Evolutionary conservation across 2,329 filamentous ascomycete species (phyloP), one percentile per base, ranked within the genome.

Genomic region (Aureobasidium sp.): DNA sequence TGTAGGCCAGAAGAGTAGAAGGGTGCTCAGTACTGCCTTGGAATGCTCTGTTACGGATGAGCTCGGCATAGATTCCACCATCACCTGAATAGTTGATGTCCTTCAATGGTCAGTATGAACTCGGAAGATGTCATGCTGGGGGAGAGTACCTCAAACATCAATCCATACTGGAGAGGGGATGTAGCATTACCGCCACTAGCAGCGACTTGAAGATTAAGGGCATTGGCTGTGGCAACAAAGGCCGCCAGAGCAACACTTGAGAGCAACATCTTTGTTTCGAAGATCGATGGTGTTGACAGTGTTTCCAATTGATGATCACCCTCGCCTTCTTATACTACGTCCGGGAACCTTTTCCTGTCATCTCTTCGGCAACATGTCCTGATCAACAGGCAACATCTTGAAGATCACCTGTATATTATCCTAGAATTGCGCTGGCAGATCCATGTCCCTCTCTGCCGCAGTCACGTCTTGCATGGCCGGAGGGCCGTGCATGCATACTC

Each of bases 21-120:
- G 69, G 68, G 67, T 78, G 78, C 26, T 82, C 78, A 36, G 78
- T 24, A 32, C 48, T 66, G 55, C 77, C 78, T 70, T 88, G 86
- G 67, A 89, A 87, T n/a, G 85, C 87, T 59, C 85, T 81, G 72
- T 89, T 89, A 53, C 79, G 80, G 63, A 89, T 81, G 61, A 89
- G 72, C 69, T 89, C 85, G 51, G 84, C 86, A 69, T 89, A 88
- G 65, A 88, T 81, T 6, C 86, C 86, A 17, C 86, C 86, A 68
- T 88, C 86, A 2, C 86, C 85, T 1, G 83, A 85, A 70, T 86
- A 82, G 72, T 85, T 85, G 71, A 87, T 87, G 60, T 85, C 83
- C 81, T 84, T 9, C 17, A 15, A 41, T 10, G 29, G 41, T 62
- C 26, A 66, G 50, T 17, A 20, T 1, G 8, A 15, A 15, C 1